phyloP scores from a whole-genome alignment of 306 rosid genomes.

The Sechiopsis laciniata region DNA sequence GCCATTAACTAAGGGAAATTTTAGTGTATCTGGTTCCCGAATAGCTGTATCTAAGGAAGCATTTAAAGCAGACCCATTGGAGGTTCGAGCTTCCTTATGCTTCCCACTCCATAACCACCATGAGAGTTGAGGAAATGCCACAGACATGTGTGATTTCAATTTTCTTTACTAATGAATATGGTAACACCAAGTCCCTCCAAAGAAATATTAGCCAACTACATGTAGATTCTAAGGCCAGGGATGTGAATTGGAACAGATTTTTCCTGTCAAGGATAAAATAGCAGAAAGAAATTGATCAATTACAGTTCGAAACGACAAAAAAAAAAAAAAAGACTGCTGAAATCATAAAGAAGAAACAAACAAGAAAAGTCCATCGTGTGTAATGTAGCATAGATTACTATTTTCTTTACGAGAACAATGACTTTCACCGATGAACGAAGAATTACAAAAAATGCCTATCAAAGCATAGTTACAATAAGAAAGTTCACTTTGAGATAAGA shows the following conservation, averaged over 20 bases:
- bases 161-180: constrained; percentile 14
- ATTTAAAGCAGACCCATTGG: constrained; percentile 47
- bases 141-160: constrained; percentile 44
- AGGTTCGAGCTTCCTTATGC: constrained; percentile 57
- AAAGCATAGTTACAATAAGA: too few species aligned
- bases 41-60: constrained; percentile 42
- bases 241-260: constrained; percentile 3
- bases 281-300: background rate
- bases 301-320: background rate
- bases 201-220: background rate
- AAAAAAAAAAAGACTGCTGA: background rate
- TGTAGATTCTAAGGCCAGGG: background rate
- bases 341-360: constrained; percentile 3
- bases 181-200: constrained; percentile 11
- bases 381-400: too few species aligned
- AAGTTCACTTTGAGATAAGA: too few species aligned
- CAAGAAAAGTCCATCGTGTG: background rate
- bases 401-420: too few species aligned
- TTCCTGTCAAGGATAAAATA: constrained; percentile 3
- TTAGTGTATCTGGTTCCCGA: constrained; percentile 69
- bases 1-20: constrained; percentile 54
- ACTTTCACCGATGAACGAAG: too few species aligned
- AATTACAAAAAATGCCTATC: too few species aligned
- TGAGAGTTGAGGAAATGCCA: constrained; percentile 70
- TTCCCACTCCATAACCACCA: constrained; percentile 94